Conservation (phyloP, 371 early-diverging fungal species). For the Zopfochytrium polystomum region DNA sequence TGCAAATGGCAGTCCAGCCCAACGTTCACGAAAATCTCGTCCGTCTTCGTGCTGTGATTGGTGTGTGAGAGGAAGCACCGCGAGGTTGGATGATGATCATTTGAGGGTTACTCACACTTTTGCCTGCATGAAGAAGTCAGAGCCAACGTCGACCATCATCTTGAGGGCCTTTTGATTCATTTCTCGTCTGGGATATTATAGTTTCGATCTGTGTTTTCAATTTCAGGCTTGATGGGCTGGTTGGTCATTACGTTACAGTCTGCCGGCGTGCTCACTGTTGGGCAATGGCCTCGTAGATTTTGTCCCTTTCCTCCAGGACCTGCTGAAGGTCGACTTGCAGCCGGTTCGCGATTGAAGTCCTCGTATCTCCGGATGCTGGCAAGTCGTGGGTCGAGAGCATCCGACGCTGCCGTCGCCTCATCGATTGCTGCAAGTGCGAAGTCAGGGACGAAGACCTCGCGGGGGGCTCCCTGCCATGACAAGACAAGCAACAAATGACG, state of each 20-base stretch:
- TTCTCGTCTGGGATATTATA: slow-evolving; percentile 61
- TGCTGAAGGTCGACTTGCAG: slow-evolving; percentile 72
- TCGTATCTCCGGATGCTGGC: slow-evolving; percentile 69
- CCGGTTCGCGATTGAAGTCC: slow-evolving; percentile 64
- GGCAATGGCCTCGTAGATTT: slow-evolving; percentile 69
- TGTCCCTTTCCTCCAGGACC: slow-evolving; percentile 67
- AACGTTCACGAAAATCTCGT: slow-evolving; percentile 70
- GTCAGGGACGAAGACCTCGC: no score
- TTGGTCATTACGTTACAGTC: no score
- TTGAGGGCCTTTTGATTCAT: no score
- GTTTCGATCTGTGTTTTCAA: slow-evolving; percentile 71
- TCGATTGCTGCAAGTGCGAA: no score
- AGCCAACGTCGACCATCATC: slow-evolving; percentile 85
- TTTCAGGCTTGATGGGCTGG: slow-evolving; percentile 63
- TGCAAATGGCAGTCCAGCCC: slow-evolving; percentile 83
- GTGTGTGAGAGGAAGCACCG: not conserved
- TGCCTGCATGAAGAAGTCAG: slow-evolving; percentile 86
- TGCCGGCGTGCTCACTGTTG: slow-evolving; percentile 86
- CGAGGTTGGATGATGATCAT: not conserved
- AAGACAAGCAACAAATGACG: not conserved
- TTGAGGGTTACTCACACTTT: slow-evolving; percentile 60
- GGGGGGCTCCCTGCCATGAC: not conserved
- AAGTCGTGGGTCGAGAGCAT: no score
- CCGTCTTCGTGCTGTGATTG: slow-evolving; percentile 64
- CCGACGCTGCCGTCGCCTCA: not conserved